phyloP scores from a whole-genome alignment of 2,329 filamentous ascomycete species.

The Exophiala oligosperma region DNA sequence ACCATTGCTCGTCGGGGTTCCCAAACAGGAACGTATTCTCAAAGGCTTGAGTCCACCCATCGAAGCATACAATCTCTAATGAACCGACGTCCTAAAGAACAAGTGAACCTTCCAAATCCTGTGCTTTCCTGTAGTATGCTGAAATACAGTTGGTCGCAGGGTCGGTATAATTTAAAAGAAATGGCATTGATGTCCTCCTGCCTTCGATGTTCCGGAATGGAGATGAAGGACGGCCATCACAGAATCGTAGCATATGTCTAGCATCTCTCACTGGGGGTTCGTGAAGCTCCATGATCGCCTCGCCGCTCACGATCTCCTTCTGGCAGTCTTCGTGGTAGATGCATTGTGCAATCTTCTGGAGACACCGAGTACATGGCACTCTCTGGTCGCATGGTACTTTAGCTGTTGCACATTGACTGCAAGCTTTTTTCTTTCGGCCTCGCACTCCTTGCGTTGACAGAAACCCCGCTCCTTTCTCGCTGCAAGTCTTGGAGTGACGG shows the following conservation, averaged over 20 bases:
- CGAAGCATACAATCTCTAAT: not conserved
- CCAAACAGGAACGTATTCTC: not conserved
- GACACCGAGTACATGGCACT: conserved; percentile 1
- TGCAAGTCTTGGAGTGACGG: not conserved
- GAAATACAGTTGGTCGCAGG: conserved; percentile 2
- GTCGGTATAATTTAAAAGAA: conserved; percentile 2
- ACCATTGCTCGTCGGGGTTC: conserved; percentile 4
- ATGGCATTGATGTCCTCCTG: not conserved
- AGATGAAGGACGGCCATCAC: not conserved
- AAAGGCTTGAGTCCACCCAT: not conserved
- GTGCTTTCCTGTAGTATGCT: not conserved
- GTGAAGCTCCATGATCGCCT: not conserved
- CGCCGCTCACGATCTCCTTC: not conserved
- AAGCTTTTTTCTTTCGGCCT: conserved; percentile 2
- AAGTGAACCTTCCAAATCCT: not conserved
- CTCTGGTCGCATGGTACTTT: conserved; percentile 2
- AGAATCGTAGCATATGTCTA: no score
- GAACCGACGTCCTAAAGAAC: not conserved
- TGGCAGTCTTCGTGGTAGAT: not conserved
- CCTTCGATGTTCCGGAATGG: not conserved
- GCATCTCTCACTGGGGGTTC: no score
- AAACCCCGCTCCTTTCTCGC: not conserved
- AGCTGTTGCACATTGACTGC: not conserved
- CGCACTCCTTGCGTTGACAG: not conserved
- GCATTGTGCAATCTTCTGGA: not conserved